Evolutionary conservation across 768 basidiomycete genomes (phyloP), one percentile per base, ranked within the genome.

Genomic region (Hygrophoropsis aurantiaca): DNA sequence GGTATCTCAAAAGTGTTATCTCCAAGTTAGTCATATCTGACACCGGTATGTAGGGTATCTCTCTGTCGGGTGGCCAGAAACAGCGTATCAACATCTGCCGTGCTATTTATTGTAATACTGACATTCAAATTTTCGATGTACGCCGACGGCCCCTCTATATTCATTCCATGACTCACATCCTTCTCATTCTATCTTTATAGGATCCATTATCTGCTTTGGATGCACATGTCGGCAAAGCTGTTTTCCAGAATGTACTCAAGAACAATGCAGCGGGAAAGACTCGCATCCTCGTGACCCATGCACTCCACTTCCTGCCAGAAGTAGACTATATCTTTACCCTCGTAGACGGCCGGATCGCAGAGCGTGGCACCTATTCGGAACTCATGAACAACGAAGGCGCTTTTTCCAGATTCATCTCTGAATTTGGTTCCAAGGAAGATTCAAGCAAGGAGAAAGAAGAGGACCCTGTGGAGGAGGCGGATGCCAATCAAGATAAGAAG

Each of bases 201-300:
- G 91, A 93, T 57, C 90, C 90, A 4, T 71, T 93, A 9, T 89
- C 86, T n/a, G 92, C 92, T 19, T 77, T 97, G 10, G 94, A 97
- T 61, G 91, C 92, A 5, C 91, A 94, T 59, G 91, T 95, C 40
- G 93, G 92, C 33, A 89, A 88, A 63, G 77, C 81, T 3, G 83
- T 94, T 11, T 93, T 95, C 71, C 80, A 88, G 58, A 85, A 94
- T 48, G 87, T 92, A 10, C 77, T 95, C 40, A 74, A 82, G 47
- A 79, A 81, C 45, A 77, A 74, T 13, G 70, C 80, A 11, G 60
- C 71, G 4, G 79, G 75, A 36, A 91, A 90, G 63, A 95, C 94
- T 7, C 79, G 90, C 23, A 74, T 97, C 38, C 81, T 97, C 42
- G 92, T 95, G 38, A 97, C 94, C 0, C 92, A 95, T 58, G 91